phyloP scores from a whole-genome alignment of 352 stramenopile species.

The Globisporangium mamillatum region DNA sequence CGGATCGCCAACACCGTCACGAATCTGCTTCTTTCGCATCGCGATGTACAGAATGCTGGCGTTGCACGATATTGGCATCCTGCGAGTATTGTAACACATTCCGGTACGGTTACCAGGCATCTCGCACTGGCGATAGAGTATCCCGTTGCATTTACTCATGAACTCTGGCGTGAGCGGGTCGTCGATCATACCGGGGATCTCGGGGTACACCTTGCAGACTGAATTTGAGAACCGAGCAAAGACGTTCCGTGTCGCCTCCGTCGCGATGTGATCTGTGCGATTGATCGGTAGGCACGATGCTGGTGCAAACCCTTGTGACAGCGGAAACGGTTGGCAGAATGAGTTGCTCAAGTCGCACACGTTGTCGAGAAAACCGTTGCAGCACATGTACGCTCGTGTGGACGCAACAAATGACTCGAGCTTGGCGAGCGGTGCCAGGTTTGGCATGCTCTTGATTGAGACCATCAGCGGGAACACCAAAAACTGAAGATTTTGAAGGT shows the following conservation, averaged over 20 bases:
- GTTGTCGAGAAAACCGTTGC: constrained; percentile 18
- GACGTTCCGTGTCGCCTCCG: background rate
- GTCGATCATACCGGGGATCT: background rate
- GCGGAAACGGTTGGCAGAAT: background rate
- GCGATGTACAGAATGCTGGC: background rate
- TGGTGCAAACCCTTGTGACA: background rate
- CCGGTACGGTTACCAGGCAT: background rate
- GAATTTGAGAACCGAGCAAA: constrained; percentile 5
- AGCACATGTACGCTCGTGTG: constrained; percentile 7
- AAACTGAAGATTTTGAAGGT: constrained; percentile 25
- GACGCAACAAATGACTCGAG: constrained; percentile 4
- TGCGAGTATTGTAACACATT: constrained; percentile 7
- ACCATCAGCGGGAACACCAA: background rate
- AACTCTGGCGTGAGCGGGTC: background rate
- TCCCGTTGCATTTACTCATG: background rate
- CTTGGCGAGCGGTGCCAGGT: constrained; percentile 6
- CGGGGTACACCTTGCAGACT: background rate
- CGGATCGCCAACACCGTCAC: background rate
- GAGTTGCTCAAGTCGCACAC: constrained; percentile 14
- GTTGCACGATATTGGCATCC: constrained; percentile 4
- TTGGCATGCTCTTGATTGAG: constrained; percentile 8
- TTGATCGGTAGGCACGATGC: constrained; percentile 6
- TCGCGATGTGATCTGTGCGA: constrained; percentile 2
- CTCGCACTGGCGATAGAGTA: background rate
- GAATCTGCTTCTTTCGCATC: constrained; percentile 3